Conservation (phyloP, 164 flowering plant genomes). For the Dillenia suffruticosa region DNA sequence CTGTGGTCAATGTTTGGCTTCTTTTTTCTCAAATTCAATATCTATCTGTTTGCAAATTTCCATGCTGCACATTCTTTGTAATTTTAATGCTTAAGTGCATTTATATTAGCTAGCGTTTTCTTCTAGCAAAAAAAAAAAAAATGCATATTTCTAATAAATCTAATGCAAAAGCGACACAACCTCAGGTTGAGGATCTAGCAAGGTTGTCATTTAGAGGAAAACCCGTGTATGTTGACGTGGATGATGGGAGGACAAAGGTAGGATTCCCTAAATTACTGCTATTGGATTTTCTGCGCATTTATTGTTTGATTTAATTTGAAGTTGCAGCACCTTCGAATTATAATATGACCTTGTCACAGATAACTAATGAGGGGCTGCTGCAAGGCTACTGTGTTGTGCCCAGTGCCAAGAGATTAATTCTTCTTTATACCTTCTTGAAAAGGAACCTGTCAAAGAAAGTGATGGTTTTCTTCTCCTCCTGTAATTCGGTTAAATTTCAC, state of each 20-base stretch:
- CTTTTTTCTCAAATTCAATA: no score
- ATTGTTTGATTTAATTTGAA: no score
- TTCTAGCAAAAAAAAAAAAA: background rate
- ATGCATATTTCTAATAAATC: background rate
- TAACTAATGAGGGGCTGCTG: slow-evolving; percentile 78
- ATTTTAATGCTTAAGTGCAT: no score
- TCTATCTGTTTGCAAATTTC: no score
- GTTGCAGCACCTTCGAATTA: background rate
- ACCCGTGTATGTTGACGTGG: slow-evolving; percentile 87
- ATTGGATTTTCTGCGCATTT: no score
- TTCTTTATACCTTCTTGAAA: slow-evolving; percentile 85
- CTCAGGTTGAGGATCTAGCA: slow-evolving; percentile 93
- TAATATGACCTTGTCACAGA: slow-evolving; percentile 37
- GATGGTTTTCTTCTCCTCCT: slow-evolving; percentile 97
- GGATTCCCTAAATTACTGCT: no score
- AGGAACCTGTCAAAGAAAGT: slow-evolving; percentile 82
- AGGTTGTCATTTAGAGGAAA: slow-evolving; percentile 71
- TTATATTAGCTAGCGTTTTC: no score
- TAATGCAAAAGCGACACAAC: background rate
- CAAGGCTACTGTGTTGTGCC: slow-evolving; percentile 91
- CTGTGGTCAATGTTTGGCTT: no score
- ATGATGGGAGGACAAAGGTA: slow-evolving; percentile 86
- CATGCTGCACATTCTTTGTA: no score
- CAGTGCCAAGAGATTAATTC: slow-evolving; percentile 65
- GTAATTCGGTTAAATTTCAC: slow-evolving; percentile 87